Percentiles rank a stretch among this genome's conserved stretches.
These are phyloP conservation scores for Dryadomyces quercivorus DNA, from an alignment of 2,329 filamentous ascomycete species.

Conservation along the genomic window DNA sequence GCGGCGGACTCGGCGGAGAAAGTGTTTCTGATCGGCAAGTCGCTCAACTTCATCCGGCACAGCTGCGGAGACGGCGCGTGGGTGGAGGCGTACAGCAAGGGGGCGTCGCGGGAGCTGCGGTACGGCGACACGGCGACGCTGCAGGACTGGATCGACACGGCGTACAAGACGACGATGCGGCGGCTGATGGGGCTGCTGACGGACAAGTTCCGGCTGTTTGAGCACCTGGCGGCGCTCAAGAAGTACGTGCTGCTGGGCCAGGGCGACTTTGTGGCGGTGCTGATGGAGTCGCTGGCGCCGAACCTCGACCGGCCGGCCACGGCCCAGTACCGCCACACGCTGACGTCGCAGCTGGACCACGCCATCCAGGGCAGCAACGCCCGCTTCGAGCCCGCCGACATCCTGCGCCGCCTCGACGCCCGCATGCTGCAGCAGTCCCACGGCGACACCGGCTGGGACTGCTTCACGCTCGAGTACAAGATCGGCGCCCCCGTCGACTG, in stretches of 20 bases:
- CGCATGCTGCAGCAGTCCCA: conserved; percentile 95
- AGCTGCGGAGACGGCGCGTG: conserved; percentile 87
- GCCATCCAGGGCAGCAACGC: conserved; percentile 95
- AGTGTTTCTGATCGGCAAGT: conserved; percentile 95
- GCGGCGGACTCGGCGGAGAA: conserved; percentile 90
- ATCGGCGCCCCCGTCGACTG: conserved; percentile 95
- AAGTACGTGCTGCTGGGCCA: conserved; percentile 90
- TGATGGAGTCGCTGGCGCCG: conserved; percentile 91
- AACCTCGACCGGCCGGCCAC: conserved; percentile 94
- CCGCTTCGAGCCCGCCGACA: conserved; percentile 86
- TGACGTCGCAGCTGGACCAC: conserved; percentile 96
- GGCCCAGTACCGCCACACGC: conserved; percentile 87
- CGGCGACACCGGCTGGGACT: conserved; percentile 97
- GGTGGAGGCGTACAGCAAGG: conserved; percentile 93
- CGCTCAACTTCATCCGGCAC: conserved; percentile 93
- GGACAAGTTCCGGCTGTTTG: conserved; percentile 86
- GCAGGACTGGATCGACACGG: conserved; percentile 88
- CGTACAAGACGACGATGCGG: conserved; percentile 96
- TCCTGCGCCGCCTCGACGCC: conserved; percentile 84
- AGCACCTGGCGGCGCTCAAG: conserved; percentile 83
- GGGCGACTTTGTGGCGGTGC: conserved; percentile 89
- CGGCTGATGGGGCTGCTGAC: conserved; percentile 88
- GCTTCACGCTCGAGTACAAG: conserved; percentile 97
- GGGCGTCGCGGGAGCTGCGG: conserved; percentile 76
- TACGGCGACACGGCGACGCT: conserved; percentile 91